Base-by-base conservation (phyloP, 768 basidiomycete genomes). In the Suillus sp. region DNA sequence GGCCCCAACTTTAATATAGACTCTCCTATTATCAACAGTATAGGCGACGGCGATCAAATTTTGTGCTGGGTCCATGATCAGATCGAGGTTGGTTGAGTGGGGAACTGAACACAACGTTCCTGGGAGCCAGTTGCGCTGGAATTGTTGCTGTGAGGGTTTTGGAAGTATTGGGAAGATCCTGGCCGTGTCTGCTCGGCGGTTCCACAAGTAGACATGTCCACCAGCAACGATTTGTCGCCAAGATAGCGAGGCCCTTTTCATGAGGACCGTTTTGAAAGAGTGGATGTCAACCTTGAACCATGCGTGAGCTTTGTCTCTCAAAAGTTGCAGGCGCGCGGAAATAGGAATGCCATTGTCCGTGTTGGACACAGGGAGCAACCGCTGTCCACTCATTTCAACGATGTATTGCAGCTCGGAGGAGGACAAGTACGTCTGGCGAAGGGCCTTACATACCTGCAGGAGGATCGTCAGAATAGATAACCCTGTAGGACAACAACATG, bases 351-450 rank as follows among this genome's bases (percentile, higher is more conserved):
- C 13, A 18, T 50, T 18, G 7, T 27, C 25, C 16, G 48, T 16
- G 48, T 50, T 27, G 3, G 48, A 13, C 8, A 16, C 22, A 50
- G 2, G 14, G 14, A 50, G 48, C 8, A 50, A 27, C 25, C 25
- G 7, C 27, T 50, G 48, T 8, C 48, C 48, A 50, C 48, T 27
- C 6, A 50, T 7, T 48, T 50, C 48, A 27, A 50, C 48, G 25
- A 50, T 50, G 25, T 50, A 50, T 25, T 50, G 48, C 27, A 50
- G 48, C 14, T 27, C 25, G 13, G 48, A 50, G 48, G 48, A 50
- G 25, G 48, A 50, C 25, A 50, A 16, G 48, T 50, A 50, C 7
- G 25, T 50, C 25, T 27, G 25, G 25, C 14, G 14, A 50, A 27
- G 48, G 25, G 48, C 25, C 13, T 25, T 50, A 7, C 25, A 50